Evolutionary conservation across 768 basidiomycete genomes (phyloP).

Genomic region (Podaxis pistillaris): DNA sequence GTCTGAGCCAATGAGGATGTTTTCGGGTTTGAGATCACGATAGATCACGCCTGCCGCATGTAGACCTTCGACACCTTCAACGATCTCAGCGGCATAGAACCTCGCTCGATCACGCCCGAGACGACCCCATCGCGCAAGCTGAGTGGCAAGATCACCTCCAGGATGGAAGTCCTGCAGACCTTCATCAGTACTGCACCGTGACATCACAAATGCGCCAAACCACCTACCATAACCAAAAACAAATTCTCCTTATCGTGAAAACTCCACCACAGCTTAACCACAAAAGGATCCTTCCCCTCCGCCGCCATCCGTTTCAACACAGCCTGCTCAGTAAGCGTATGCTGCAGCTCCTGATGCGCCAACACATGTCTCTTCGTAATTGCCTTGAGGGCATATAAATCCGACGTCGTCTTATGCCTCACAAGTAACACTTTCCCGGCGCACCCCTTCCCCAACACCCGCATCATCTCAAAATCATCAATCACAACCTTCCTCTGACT

Average conservation of each 20-base stretch:
- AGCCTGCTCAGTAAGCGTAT: conserved; percentile 94
- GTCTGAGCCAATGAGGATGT: conserved; percentile 89
- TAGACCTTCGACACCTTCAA: conserved; percentile 93
- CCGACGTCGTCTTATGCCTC: conserved; percentile 66
- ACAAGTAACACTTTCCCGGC: conserved; percentile 96
- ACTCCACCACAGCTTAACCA: conserved; percentile 94
- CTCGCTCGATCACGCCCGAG: conserved; percentile 91
- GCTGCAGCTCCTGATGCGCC: conserved; percentile 93
- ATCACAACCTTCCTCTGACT: conserved; percentile 76
- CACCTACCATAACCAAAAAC: conserved; percentile 88
- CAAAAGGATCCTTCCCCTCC: conserved; percentile 85
- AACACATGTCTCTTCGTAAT: conserved; percentile 97
- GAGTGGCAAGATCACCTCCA: conserved; percentile 95
- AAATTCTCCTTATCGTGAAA: conserved; percentile 98
- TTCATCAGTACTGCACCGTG: not conserved
- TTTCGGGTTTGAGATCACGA: conserved; percentile 96
- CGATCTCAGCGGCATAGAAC: conserved; percentile 97
- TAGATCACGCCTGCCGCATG: conserved; percentile 96
- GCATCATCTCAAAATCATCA: conserved; percentile 96
- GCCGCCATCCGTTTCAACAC: conserved; percentile 94
- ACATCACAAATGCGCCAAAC: conserved; percentile 13
- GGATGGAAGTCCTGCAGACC: conserved; percentile 80
- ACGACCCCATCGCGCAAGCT: conserved; percentile 93
- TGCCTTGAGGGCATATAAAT: conserved; percentile 92
- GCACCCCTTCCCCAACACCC: conserved; percentile 95